Conservation (phyloP, 1,284 basidiomycete species). For the Mycosarcoma mackinlayi region DNA sequence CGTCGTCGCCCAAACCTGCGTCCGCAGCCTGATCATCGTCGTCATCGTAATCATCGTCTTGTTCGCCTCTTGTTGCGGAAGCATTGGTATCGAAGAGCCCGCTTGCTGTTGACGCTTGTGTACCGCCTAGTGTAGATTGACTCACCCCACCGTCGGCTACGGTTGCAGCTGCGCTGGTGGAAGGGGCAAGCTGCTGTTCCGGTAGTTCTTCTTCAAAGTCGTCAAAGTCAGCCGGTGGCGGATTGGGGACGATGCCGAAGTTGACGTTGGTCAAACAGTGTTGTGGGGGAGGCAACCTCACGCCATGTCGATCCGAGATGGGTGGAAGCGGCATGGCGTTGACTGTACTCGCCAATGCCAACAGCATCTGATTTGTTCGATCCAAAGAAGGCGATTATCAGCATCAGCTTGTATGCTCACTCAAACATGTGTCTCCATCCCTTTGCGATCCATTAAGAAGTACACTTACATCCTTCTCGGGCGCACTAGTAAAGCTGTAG, state of each 20-base stretch:
- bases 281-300: constrained; percentile 82
- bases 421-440: no score
- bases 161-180: not conserved
- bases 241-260: constrained; percentile 91
- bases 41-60: constrained; percentile 25
- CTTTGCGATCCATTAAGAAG: no score
- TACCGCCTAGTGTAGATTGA: constrained; percentile 5
- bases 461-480: constrained; percentile 93
- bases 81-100: constrained; percentile 18
- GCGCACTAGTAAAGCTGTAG: constrained; percentile 90
- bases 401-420: no score
- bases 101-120: constrained; percentile 20
- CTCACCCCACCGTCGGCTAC: not conserved
- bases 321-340: constrained; percentile 89
- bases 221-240: constrained; percentile 72
- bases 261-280: constrained; percentile 90
- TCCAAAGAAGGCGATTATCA: no score
- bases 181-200: no score
- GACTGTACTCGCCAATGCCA: constrained; percentile 87
- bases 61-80: no score
- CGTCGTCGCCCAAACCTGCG: constrained; percentile 16
- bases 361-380: constrained; percentile 77
- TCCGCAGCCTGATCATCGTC: constrained; percentile 45
- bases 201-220: constrained; percentile 29
- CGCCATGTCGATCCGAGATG: constrained; percentile 93